A percentile compares a stretch with the other conserved stretches of the same genome.
These are phyloP conservation scores for Kwoniella shivajii DNA, from an alignment of 1,284 basidiomycete species.

Conservation along the genomic window DNA sequence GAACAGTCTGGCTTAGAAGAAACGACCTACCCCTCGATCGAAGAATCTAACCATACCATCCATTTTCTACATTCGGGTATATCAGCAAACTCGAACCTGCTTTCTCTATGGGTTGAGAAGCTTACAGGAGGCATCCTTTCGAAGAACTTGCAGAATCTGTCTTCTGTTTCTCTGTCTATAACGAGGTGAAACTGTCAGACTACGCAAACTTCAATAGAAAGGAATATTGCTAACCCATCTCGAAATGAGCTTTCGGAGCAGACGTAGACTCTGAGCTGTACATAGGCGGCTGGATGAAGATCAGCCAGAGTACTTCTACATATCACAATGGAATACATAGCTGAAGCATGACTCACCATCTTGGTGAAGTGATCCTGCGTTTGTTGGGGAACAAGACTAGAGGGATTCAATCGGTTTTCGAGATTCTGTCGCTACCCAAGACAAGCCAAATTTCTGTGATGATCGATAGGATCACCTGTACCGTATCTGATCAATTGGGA, in stretches of 20 bases:
- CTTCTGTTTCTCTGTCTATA: slow-evolving; percentile 64
- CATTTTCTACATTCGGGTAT: slow-evolving; percentile 39
- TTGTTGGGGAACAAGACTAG: too few species aligned
- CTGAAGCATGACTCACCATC: slow-evolving; percentile 9
- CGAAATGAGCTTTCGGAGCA: slow-evolving; percentile 47
- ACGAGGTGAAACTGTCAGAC: background rate
- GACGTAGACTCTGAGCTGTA: slow-evolving; percentile 50
- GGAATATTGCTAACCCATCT: slow-evolving; percentile 53
- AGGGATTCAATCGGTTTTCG: too few species aligned
- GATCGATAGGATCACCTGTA: too few species aligned
- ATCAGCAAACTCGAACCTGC: background rate
- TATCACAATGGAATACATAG: background rate
- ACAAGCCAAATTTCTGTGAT: too few species aligned
- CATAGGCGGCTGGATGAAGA: slow-evolving; percentile 35
- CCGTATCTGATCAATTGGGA: too few species aligned
- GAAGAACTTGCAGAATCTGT: slow-evolving; percentile 76
- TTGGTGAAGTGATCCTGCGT: background rate
- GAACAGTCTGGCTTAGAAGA: background rate
- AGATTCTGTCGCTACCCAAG: too few species aligned
- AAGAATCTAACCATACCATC: slow-evolving; percentile 76
- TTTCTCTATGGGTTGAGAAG: too few species aligned
- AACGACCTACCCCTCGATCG: slow-evolving; percentile 60
- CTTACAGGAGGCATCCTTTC: slow-evolving; percentile 60
- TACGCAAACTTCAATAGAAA: too few species aligned
- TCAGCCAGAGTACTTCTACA: background rate